Base-by-base conservation (phyloP, 1,284 basidiomycete species). In the Austroboletus novae-zelandiae region DNA sequence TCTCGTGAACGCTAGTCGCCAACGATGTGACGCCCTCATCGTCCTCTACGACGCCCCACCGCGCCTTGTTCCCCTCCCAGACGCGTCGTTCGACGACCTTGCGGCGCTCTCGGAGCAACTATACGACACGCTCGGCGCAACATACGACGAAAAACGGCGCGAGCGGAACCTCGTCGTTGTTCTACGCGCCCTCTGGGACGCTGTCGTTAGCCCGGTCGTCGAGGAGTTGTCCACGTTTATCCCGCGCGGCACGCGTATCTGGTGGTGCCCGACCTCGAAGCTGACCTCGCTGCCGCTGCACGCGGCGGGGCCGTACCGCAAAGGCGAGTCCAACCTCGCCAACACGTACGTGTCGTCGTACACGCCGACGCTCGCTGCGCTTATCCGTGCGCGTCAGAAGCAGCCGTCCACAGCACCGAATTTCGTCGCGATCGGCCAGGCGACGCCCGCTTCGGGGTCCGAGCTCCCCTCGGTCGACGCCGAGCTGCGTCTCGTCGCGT, bases 201-300 rank as follows among this genome's bases (percentile, higher is more conserved):
- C 51, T 5, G 44, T 74, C 31, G 65, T 67, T 5, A 3, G 35
- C 10, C 69, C 68, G 2, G 51, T 74, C 15, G 59, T 61, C 1
- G 61, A 59, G n/a, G 56, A 57, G 17, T 56, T 73, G 1, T n/a
- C 40, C 5, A 30, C 45, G 5, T 45, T 62, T 6, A 39, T 67
- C 15, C 53, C 53, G 2, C 51, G 58, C n/a, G 55, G 64, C 23
- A 58, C 71, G 11, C 68, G 68, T 9, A 68, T 77, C 18, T 76
- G 75, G 72, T 77, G 74, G 74, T 77, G 73, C 47, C 72, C 71
- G 1, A 74, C 73, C 7, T 66, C 64, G 2, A 56, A 54, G 9
- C 40, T 74, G 8, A 67, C 66, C 14, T 55, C 57, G 14, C 58
- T 76, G 10, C 74, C 75, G 1, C 48, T 77, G 11, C 74, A 77